Evolutionary conservation across 345 rosid genomes (phyloP).

Genomic region (Citrus medica): DNA sequence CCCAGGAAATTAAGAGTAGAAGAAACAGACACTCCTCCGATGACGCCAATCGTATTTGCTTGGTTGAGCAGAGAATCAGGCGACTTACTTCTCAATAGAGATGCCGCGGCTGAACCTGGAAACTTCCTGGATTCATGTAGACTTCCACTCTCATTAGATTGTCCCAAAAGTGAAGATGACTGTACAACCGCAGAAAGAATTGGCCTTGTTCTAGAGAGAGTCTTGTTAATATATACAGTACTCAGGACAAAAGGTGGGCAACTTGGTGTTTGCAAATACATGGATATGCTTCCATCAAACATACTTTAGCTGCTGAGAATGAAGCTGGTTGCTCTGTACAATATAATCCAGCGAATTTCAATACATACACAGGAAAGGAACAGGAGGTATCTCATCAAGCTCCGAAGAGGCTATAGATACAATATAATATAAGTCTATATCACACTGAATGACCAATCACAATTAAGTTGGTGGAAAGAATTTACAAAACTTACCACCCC

Average conservation of each 20-base stretch:
- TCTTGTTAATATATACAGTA: constrained; percentile 14
- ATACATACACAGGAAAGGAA: background rate
- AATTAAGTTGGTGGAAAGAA: constrained; percentile 8
- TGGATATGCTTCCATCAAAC: constrained; percentile 26
- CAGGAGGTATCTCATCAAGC: background rate
- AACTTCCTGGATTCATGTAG: constrained; percentile 16
- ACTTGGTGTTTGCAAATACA: constrained; percentile 11
- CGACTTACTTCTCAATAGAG: background rate
- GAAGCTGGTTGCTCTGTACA: background rate
- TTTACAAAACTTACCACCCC: constrained; percentile 6
- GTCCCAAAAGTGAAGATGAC: constrained; percentile 20
- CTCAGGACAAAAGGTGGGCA: constrained; percentile 19
- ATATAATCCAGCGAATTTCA: background rate
- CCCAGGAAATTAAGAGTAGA: constrained; percentile 49
- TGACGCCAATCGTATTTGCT: constrained; percentile 39
- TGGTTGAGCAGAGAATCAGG: constrained; percentile 23
- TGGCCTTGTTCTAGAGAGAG: constrained; percentile 12
- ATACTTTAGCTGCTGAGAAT: constrained; percentile 4
- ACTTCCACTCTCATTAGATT: constrained; percentile 20
- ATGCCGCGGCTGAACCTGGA: constrained; percentile 10
- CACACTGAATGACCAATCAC: constrained; percentile 13
- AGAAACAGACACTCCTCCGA: constrained; percentile 48
- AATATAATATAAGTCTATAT: background rate
- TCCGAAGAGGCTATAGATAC: background rate
- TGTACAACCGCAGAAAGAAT: constrained; percentile 12